Percentiles rank a stretch among this genome's conserved stretches.
Evolutionary conservation across 75 land plant species (phyloP).

Genomic region (Cunninghamia lanceolata): DNA sequence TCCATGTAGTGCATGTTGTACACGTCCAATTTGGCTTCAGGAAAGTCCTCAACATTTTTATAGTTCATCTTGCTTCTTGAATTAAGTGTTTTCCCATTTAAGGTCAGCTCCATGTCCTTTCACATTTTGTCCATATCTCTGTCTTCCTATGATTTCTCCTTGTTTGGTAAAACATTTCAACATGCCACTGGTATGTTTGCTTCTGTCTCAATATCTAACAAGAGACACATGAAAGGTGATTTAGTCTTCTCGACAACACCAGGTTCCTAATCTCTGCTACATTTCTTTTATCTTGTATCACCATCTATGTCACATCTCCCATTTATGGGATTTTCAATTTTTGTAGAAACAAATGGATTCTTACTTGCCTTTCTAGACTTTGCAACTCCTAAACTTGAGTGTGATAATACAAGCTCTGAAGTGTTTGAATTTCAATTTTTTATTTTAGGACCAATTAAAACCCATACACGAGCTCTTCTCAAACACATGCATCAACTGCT

Average conservation of each 20-base stretch:
- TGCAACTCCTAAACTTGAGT: background rate
- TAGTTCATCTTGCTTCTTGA: background rate
- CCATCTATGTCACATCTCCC: background rate
- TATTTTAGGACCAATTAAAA: too few relatives aligned
- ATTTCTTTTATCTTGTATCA: background rate
- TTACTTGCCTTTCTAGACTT: background rate
- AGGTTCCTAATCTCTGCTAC: background rate
- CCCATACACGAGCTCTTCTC: too few relatives aligned
- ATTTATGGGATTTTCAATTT: background rate
- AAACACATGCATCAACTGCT: too few relatives aligned
- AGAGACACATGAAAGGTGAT: background rate
- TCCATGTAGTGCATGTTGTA: background rate
- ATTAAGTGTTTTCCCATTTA: slow-evolving; percentile 6
- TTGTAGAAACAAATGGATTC: background rate
- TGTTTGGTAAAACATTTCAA: background rate
- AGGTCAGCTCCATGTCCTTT: slow-evolving; percentile 13
- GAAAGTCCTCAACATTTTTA: background rate
- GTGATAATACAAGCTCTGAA: too few relatives aligned
- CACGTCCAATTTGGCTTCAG: background rate
- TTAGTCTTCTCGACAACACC: background rate
- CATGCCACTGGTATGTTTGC: background rate
- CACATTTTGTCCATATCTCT: slow-evolving; percentile 1
- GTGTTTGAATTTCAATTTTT: too few relatives aligned
- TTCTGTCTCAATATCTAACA: background rate
- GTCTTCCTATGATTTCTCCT: slow-evolving; percentile 6